Evolutionary conservation across 2,329 filamentous ascomycete species (phyloP), one percentile per base, ranked within the genome.

Genomic region (Pseudogymnoascus sp.): DNA sequence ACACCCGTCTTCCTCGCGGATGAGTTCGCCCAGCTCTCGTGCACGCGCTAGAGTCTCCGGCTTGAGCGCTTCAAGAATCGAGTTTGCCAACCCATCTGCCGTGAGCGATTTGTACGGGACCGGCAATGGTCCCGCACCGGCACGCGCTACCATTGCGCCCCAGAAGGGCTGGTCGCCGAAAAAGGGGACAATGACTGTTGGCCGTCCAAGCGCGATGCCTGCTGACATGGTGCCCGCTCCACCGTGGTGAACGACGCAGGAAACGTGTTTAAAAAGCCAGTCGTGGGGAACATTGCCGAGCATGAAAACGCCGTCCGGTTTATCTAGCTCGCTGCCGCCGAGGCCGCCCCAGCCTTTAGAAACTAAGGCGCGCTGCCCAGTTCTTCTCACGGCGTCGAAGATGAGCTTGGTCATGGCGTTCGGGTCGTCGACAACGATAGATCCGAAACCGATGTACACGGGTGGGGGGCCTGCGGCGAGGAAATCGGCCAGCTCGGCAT

Each of bases 311-410:
- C 85, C 84, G 1, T 91, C 84, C 0, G 89, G 90, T 16, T 90
- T 74, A 1, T 82, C 82, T 4, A 87, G 73, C 39, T 85, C 77
- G 67, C 90, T 87, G 0, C 84, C 87, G 23, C 90, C 91, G 7
- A 95, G 79, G 0, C 90, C 90, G 51, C 90, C 90, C 91, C 91
- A 95, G 14, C 91, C 91, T 71, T 92, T 91, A 0, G 89, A 92
- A 0, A 96, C 86, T 0, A 96, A 77, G 0, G 90, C 90, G 61
- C 91, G 81, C 21, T 89, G 81, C 0, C 88, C 87, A 0, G 86
- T 80, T 4, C 80, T 77, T 57, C 78, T 76, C 1, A 91, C 78
- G 1, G 89, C 88, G 10, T 88, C 84, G 61, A 91, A 88, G 10
- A 92, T 86, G 66, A 86, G 81, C 18, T 79, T 76, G 0, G 89